A percentile compares a stretch with the other conserved stretches of the same genome.
phyloP scores from a whole-genome alignment of 164 flowering plant genomes.

The Vitis labrusca region DNA sequence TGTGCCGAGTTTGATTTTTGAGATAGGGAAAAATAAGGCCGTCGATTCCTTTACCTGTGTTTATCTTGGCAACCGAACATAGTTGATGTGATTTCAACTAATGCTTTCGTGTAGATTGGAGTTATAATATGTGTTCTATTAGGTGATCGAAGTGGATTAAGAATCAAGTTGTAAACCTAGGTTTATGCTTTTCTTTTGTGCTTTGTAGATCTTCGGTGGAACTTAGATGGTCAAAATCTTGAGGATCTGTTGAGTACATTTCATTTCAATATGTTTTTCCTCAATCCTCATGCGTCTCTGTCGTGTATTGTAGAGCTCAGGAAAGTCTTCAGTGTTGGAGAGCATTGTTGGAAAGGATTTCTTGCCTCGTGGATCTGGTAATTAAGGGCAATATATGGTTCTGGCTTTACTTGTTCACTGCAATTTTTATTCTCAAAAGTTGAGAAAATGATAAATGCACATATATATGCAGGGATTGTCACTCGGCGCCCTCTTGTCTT shows the following conservation, averaged over 20 bases:
- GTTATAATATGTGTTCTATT: not conserved
- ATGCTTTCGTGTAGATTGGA: not conserved
- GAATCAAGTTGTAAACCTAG: not conserved
- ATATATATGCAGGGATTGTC: slow-evolving; percentile 68
- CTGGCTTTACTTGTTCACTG: not conserved
- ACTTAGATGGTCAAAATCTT: too few relatives aligned
- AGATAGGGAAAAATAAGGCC: not conserved
- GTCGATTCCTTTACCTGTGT: not conserved
- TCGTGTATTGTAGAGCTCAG: slow-evolving; percentile 52
- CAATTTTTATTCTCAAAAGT: not conserved
- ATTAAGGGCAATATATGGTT: not conserved
- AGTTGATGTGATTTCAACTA: not conserved
- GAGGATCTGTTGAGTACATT: too few relatives aligned
- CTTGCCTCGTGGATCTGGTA: slow-evolving; percentile 88
- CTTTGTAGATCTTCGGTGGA: too few relatives aligned
- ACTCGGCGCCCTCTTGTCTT: slow-evolving; percentile 90
- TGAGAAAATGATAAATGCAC: not conserved
- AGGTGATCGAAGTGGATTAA: too few relatives aligned
- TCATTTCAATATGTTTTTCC: not conserved
- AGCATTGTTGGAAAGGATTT: slow-evolving; percentile 85
- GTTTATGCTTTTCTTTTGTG: too few relatives aligned
- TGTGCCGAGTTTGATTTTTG: not conserved
- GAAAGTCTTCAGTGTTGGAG: slow-evolving; percentile 82
- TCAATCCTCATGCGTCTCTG: not conserved
- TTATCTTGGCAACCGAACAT: not conserved